Evolutionary conservation across 2,329 filamentous ascomycete species (phyloP).

Genomic region (Penicillium corylophilum): DNA sequence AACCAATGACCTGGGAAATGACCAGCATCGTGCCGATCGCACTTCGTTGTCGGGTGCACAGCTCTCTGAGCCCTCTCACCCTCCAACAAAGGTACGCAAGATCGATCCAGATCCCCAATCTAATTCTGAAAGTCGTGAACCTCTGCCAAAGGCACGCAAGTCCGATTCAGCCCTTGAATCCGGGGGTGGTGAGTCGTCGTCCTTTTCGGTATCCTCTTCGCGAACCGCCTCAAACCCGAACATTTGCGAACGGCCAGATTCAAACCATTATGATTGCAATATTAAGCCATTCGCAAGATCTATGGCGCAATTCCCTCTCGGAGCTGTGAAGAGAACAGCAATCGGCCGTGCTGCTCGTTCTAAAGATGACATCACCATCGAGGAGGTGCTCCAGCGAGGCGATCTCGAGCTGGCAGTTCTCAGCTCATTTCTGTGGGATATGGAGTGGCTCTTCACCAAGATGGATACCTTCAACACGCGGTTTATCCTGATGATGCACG

Average conservation of each 20-base stretch:
- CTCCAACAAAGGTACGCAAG: too few relatives aligned
- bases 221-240: neutral
- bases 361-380: constrained; percentile 76
- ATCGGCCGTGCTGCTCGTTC: constrained; percentile 60
- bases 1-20: neutral
- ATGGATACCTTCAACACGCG: constrained; percentile 61
- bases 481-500: constrained; percentile 64
- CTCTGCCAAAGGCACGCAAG: constrained; percentile 25
- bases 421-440: constrained; percentile 85
- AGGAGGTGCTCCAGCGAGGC: constrained; percentile 76
- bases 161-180: neutral
- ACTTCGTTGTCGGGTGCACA: too few relatives aligned
- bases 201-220: neutral
- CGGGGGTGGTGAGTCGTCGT: neutral
- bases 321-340: constrained; percentile 80
- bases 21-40: too few relatives aligned
- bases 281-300: constrained; percentile 19
- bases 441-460: constrained; percentile 74
- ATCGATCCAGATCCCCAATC: too few relatives aligned
- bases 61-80: too few relatives aligned
- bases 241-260: constrained; percentile 1
- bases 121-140: constrained; percentile 3
- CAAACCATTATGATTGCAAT: constrained; percentile 1
- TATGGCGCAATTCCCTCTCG: constrained; percentile 53
- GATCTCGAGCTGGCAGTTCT: constrained; percentile 74